phyloP scores from a whole-genome alignment of 805 yeast species.

The Lipomyces spencermartinsiae region DNA sequence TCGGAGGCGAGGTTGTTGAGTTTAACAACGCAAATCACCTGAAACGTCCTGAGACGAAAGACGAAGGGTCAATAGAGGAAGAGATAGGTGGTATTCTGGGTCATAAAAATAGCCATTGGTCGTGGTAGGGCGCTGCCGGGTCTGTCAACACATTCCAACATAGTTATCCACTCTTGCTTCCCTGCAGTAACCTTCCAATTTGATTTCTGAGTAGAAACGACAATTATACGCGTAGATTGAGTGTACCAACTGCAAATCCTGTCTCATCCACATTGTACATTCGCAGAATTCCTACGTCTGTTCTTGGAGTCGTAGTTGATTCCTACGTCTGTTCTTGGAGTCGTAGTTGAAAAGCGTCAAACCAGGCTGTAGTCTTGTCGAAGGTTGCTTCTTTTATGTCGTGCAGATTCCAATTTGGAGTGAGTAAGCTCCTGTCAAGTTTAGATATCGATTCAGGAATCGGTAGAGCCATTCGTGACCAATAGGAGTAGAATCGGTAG shows the following conservation, averaged over 20 bases:
- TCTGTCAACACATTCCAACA: too few species aligned
- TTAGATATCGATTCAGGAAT: background rate
- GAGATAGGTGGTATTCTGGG: too few species aligned
- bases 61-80: conserved; percentile 19
- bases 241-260: too few species aligned
- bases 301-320: too few species aligned
- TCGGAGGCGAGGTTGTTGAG: conserved; percentile 28
- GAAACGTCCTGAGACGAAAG: background rate
- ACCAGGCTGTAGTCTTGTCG: background rate
- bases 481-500: background rate
- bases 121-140: too few species aligned
- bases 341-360: background rate
- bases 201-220: too few species aligned
- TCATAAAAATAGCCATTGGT: background rate
- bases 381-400: background rate
- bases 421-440: background rate
- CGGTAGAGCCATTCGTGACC: background rate
- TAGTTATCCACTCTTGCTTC: too few species aligned
- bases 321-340: too few species aligned
- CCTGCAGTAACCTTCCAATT: too few species aligned
- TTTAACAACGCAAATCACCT: conserved; percentile 32
- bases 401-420: conserved; percentile 1
- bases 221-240: too few species aligned
- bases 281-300: too few species aligned
- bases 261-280: too few species aligned